A percentile compares a stretch with the other conserved stretches of the same genome.
These are phyloP conservation scores for Chrysochromulina tobinii DNA, from an alignment of 78 protist species.

Conservation along the genomic window DNA sequence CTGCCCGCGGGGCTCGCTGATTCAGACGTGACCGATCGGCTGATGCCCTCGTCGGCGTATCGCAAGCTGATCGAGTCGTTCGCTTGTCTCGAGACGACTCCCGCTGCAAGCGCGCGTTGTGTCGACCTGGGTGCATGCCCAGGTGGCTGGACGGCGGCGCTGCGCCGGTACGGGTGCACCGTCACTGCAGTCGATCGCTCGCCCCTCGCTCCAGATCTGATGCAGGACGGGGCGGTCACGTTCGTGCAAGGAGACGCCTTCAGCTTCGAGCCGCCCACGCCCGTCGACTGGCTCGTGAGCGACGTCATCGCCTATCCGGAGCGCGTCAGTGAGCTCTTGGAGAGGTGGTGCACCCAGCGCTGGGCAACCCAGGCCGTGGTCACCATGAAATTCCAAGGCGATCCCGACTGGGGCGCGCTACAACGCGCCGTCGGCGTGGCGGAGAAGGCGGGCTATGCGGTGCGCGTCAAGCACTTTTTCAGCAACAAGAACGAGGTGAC, in stretches of 20 bases:
- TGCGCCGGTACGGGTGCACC: neutral
- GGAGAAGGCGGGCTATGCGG: neutral
- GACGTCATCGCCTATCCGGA: constrained; percentile 8
- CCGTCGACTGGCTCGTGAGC: neutral
- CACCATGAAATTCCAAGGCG: constrained; percentile 15
- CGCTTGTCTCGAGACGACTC: neutral
- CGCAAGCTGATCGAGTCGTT: constrained; percentile 1
- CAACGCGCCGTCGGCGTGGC: neutral
- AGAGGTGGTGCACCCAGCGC: neutral
- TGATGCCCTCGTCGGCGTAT: constrained; percentile 5
- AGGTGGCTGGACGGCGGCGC: neutral
- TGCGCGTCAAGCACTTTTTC: constrained; percentile 27
- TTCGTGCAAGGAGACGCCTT: constrained; percentile 18
- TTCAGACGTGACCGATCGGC: neutral
- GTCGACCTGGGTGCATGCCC: constrained; percentile 31
- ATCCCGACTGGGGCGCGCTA: neutral
- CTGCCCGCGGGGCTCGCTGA: neutral
- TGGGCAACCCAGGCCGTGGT: neutral
- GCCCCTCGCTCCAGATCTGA: neutral
- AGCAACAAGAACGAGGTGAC: constrained; percentile 27
- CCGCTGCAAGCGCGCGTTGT: neutral
- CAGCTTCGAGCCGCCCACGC: neutral
- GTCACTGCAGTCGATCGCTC: neutral
- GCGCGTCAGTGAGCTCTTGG: neutral
- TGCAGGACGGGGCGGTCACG: neutral